A percentile compares a stretch with the other conserved stretches of the same genome.
Evolutionary conservation across 2,329 filamentous ascomycete genomes (phyloP).

Genomic region (Lecanicillium sp.): DNA sequence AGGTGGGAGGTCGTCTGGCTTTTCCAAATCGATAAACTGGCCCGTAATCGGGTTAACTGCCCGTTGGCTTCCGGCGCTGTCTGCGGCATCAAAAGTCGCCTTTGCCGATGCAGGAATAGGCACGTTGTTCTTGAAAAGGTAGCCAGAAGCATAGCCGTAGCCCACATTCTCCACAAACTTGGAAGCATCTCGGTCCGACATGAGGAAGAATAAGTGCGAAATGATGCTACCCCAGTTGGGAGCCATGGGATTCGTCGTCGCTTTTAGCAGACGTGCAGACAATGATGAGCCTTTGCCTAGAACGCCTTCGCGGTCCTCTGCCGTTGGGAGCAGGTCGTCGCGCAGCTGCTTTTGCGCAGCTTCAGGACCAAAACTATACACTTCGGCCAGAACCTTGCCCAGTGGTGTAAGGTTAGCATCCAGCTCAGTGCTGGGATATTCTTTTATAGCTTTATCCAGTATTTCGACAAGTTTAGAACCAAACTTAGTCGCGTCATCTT

Average conservation of each 20-base stretch:
- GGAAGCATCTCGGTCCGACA: conserved; percentile 73
- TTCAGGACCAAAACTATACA: conserved; percentile 65
- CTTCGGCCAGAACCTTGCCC: conserved; percentile 62
- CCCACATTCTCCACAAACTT: conserved; percentile 87
- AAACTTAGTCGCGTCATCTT: conserved; percentile 51
- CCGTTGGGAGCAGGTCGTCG: conserved; percentile 64
- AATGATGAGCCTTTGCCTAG: conserved; percentile 71
- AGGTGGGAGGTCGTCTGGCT: conserved; percentile 50
- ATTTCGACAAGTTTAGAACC: conserved; percentile 62
- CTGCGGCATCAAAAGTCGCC: conserved; percentile 34
- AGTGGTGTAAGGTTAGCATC: conserved; percentile 67
- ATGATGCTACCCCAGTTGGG: conserved; percentile 69
- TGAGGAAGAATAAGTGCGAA: conserved; percentile 75
- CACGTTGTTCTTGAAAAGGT: conserved; percentile 78
- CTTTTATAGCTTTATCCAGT: conserved; percentile 58
- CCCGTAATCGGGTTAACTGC: conserved; percentile 80
- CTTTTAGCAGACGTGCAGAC: conserved; percentile 67
- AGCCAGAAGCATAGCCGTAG: conserved; percentile 89
- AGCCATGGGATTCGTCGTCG: conserved; percentile 67
- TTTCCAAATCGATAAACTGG: conserved; percentile 67
- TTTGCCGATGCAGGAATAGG: conserved; percentile 63
- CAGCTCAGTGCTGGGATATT: conserved; percentile 62
- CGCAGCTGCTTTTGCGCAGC: conserved; percentile 57
- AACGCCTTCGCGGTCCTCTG: conserved; percentile 67
- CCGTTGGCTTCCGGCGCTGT: conserved; percentile 26